These are phyloP conservation scores for Sarcomyxa edulis DNA, from an alignment of 768 basidiomycete species.

Conservation along the genomic window DNA sequence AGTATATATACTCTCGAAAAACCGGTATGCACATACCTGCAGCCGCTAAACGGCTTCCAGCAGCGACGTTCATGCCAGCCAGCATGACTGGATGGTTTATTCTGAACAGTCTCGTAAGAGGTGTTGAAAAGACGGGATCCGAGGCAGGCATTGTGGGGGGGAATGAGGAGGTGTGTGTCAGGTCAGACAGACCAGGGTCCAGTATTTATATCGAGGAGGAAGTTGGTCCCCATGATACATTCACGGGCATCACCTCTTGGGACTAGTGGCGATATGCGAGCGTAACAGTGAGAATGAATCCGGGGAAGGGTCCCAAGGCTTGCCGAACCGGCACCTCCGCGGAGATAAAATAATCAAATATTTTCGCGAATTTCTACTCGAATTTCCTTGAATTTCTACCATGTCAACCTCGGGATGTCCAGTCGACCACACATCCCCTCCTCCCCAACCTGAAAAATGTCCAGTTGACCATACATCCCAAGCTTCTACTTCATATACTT, in stretches of 20 bases:
- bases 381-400: slow-evolving; percentile 7
- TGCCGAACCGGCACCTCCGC: too few species aligned
- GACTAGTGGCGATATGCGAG: too few species aligned
- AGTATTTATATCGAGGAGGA: slow-evolving; percentile 5
- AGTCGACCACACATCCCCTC: slow-evolving; percentile 33
- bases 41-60: slow-evolving; percentile 80
- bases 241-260: too few species aligned
- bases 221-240: too few species aligned
- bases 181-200: too few species aligned
- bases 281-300: background rate
- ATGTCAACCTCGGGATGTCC: slow-evolving; percentile 36
- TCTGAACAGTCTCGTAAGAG: slow-evolving; percentile 69
- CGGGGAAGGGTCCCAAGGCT: slow-evolving; percentile 1
- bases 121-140: slow-evolving; percentile 59
- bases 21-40: too few species aligned
- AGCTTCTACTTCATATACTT: slow-evolving; percentile 17
- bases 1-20: too few species aligned
- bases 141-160: slow-evolving; percentile 57
- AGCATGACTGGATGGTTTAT: slow-evolving; percentile 84
- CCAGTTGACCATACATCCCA: slow-evolving; percentile 55
- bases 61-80: slow-evolving; percentile 85
- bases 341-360: too few species aligned
- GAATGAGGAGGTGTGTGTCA: slow-evolving; percentile 5
- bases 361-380: slow-evolving; percentile 1
- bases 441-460: slow-evolving; percentile 33